Percentiles rank a stretch among this genome's conserved stretches.
phyloP scores from a whole-genome alignment of 169 alveolate genomes.

The Babesia sp. region DNA sequence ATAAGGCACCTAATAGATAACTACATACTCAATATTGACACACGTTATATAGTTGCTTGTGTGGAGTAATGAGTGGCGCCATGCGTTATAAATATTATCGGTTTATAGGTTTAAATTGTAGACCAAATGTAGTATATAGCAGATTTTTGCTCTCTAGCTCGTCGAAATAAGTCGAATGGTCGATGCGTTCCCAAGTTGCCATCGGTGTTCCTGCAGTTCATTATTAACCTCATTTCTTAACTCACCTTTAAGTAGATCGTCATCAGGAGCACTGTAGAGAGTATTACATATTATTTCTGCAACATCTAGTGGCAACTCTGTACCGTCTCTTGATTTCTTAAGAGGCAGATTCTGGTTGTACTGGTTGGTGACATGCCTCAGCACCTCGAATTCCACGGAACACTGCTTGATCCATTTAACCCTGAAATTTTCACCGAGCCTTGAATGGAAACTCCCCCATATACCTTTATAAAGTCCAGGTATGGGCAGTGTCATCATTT shows the following conservation, averaged over 20 bases:
- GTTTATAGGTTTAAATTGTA: slow-evolving; percentile 25
- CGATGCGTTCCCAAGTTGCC: slow-evolving; percentile 42
- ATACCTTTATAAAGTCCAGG: slow-evolving; percentile 68
- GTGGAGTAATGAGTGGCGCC: no score
- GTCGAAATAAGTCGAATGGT: slow-evolving; percentile 41
- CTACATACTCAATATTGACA: no score
- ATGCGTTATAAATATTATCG: neutral
- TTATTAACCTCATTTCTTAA: no score
- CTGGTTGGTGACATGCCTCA: slow-evolving; percentile 74
- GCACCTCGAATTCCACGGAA: slow-evolving; percentile 73
- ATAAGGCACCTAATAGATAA: no score
- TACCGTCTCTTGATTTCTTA: slow-evolving; percentile 81
- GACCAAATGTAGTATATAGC: slow-evolving; percentile 28
- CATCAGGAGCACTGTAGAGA: slow-evolving; percentile 37
- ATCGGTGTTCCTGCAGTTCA: slow-evolving; percentile 27
- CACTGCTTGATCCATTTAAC: slow-evolving; percentile 82
- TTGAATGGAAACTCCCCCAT: slow-evolving; percentile 76
- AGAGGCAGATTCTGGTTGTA: slow-evolving; percentile 77
- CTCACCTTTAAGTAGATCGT: slow-evolving; percentile 47
- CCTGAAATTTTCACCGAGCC: slow-evolving; percentile 82
- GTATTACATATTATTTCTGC: slow-evolving; percentile 72
- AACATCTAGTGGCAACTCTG: slow-evolving; percentile 76
- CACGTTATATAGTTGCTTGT: no score
- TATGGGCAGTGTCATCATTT: slow-evolving; percentile 75
- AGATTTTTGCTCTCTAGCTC: slow-evolving; percentile 27